phyloP scores from a whole-genome alignment of 331 rosid genomes.

The Acacia pycnantha region DNA sequence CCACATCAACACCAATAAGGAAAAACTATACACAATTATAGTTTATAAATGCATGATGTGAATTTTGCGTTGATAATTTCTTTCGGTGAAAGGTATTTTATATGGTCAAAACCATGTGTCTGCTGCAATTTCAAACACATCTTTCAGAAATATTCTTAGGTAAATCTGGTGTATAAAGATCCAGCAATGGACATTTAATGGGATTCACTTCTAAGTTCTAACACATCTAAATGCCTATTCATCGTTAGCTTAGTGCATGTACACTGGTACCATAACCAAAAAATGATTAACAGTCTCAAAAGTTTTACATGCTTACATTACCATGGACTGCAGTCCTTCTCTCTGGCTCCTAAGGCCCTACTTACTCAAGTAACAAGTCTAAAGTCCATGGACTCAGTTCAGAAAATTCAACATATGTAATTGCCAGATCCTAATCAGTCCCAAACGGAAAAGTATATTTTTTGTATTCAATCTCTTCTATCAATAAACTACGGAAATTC shows the following conservation, averaged over 20 bases:
- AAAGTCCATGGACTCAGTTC: neutral
- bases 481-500: neutral
- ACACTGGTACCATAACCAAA: neutral
- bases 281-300: neutral
- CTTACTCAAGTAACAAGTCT: neutral
- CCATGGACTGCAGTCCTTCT: neutral
- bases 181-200: neutral
- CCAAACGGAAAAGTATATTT: neutral
- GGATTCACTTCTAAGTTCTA: neutral
- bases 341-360: neutral
- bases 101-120: neutral
- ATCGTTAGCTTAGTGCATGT: neutral
- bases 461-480: neutral
- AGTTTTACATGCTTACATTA: neutral
- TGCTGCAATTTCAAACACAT: neutral
- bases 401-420: neutral
- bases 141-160: neutral
- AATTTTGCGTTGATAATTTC: neutral
- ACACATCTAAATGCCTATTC: too few relatives aligned
- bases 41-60: neutral
- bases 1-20: neutral
- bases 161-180: neutral
- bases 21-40: neutral
- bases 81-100: neutral
- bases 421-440: neutral